Conservation (phyloP, 306 rosid species). For the Pterocarpus macrocarpus region DNA sequence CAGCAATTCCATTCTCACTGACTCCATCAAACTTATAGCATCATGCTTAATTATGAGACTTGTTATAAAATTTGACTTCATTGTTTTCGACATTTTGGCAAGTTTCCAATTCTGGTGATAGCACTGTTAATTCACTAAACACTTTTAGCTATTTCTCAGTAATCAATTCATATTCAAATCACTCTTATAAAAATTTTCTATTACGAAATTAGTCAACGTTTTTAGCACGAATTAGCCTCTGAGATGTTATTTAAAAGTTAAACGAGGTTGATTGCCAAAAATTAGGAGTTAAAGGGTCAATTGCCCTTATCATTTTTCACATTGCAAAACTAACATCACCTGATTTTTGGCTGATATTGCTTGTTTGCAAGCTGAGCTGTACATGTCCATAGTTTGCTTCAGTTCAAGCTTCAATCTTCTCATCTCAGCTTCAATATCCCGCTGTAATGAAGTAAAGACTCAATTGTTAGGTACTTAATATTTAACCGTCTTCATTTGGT, state of each 20-base stretch:
- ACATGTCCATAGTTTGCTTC: conserved; percentile 97
- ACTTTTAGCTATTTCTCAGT: too few relatives aligned
- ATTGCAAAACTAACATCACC: conserved; percentile 55
- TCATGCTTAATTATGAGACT: too few relatives aligned
- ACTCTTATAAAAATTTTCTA: too few relatives aligned
- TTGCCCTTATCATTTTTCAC: not conserved
- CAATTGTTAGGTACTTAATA: conserved; percentile 35
- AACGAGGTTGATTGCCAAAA: not conserved
- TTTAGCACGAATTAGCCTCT: too few relatives aligned
- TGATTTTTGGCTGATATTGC: conserved; percentile 93
- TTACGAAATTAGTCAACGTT: too few relatives aligned
- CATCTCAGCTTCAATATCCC: conserved; percentile 87
- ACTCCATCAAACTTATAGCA: too few relatives aligned
- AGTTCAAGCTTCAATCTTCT: conserved; percentile 85
- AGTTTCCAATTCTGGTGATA: too few relatives aligned
- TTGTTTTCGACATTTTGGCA: too few relatives aligned
- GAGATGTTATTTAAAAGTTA: too few relatives aligned
- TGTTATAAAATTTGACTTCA: too few relatives aligned
- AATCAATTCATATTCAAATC: too few relatives aligned
- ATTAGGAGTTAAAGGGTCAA: not conserved
- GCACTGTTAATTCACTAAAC: too few relatives aligned
- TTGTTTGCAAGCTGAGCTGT: conserved; percentile 97
- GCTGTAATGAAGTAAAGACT: conserved; percentile 57
- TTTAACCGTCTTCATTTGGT: conserved; percentile 18
- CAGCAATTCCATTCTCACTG: not conserved